phyloP scores from a whole-genome alignment of 768 basidiomycete species.

The Boletus subcaerulescens region DNA sequence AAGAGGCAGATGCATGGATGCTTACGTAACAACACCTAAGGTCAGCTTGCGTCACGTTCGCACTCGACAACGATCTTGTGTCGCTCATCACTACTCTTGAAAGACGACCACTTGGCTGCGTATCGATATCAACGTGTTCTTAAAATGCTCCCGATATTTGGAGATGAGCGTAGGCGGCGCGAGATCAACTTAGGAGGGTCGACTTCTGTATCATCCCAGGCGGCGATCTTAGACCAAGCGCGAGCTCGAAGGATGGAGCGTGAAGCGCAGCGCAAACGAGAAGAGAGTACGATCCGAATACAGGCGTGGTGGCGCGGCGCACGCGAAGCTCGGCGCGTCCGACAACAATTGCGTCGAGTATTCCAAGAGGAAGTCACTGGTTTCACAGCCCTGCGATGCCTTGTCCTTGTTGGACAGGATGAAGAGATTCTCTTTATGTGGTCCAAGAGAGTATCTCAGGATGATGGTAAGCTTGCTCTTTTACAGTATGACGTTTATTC shows the following conservation, averaged over 20 bases:
- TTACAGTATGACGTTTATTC: background rate
- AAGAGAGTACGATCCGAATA: constrained; percentile 57
- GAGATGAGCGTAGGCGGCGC: constrained; percentile 49
- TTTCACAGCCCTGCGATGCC: constrained; percentile 58
- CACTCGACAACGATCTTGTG: background rate
- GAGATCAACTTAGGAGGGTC: constrained; percentile 78
- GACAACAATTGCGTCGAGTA: constrained; percentile 41
- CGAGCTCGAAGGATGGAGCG: constrained; percentile 60
- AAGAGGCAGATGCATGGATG: background rate
- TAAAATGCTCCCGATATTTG: constrained; percentile 45
- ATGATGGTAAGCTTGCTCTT: constrained; percentile 18
- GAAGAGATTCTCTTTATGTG: constrained; percentile 32
- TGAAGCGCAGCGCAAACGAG: constrained; percentile 48
- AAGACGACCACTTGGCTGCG: background rate
- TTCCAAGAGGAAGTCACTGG: constrained; percentile 55
- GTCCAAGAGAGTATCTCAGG: constrained; percentile 24
- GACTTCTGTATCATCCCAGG: constrained; percentile 47
- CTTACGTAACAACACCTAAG: no score
- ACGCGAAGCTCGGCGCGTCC: constrained; percentile 38
- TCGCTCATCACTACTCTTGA: background rate
- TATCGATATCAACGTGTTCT: background rate
- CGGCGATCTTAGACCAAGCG: constrained; percentile 59
- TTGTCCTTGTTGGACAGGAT: constrained; percentile 56
- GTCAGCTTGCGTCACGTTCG: no score
- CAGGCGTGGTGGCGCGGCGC: constrained; percentile 71